Evolutionary conservation across 169 alveolate species (phyloP).

Genomic region (Babesia gibsoni): DNA sequence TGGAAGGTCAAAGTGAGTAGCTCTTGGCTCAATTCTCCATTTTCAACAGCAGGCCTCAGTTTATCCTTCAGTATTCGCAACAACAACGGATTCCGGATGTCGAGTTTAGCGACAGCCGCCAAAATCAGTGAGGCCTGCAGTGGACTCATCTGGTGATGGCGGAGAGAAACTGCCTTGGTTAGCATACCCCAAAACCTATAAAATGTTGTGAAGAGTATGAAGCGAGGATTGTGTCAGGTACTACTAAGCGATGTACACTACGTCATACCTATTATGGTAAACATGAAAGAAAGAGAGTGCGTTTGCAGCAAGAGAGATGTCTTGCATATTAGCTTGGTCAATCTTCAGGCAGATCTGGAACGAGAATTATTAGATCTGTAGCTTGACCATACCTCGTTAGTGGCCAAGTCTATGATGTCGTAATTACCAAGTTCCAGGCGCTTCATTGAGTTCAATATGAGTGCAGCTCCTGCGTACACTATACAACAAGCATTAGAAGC

Average conservation of each 20-base stretch:
- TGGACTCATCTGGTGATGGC: constrained; percentile 54
- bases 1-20: constrained; percentile 67
- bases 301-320: constrained; percentile 71
- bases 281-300: constrained; percentile 70
- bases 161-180: constrained; percentile 38
- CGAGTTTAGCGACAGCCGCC: constrained; percentile 72
- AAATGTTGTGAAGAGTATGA: background rate
- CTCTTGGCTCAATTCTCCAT: constrained; percentile 55
- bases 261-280: constrained; percentile 65
- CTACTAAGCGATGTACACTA: background rate
- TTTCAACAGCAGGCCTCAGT: constrained; percentile 56
- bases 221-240: background rate
- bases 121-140: constrained; percentile 68
- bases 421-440: constrained; percentile 67
- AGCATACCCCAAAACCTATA: constrained; percentile 67
- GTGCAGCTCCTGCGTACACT: constrained; percentile 50
- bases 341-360: constrained; percentile 36
- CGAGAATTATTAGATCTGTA: background rate
- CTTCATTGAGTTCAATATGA: constrained; percentile 71
- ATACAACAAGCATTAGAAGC: background rate
- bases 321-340: constrained; percentile 69
- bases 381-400: constrained; percentile 66
- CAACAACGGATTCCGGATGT: constrained; percentile 69
- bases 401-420: constrained; percentile 71
- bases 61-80: constrained; percentile 54